Conservation (phyloP, 1,284 basidiomycete genomes). For the Sparassis latifolia region DNA sequence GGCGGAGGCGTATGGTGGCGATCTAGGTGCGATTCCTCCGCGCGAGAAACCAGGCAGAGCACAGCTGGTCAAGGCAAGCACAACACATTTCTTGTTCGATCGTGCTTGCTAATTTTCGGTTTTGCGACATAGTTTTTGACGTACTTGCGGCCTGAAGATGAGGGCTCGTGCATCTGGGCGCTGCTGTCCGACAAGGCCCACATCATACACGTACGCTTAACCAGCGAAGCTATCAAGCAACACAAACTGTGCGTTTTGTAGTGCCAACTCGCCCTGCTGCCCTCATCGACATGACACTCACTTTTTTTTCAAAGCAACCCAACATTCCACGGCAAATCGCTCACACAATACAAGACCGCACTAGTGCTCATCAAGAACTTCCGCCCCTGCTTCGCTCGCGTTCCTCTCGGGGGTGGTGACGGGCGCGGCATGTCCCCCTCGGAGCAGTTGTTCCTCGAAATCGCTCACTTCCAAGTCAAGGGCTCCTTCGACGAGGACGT, state of each 20-base stretch:
- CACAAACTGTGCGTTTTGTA: constrained; percentile 27
- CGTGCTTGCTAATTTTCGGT: not conserved
- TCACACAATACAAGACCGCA: constrained; percentile 29
- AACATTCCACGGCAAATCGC: constrained; percentile 12
- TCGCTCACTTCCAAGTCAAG: constrained; percentile 30
- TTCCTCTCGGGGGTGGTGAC: constrained; percentile 30
- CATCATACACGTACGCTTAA: constrained; percentile 34
- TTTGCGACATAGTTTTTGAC: constrained; percentile 25
- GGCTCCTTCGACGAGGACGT: constrained; percentile 35
- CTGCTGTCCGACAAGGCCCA: constrained; percentile 35
- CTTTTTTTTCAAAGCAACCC: constrained; percentile 6
- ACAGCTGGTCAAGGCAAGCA: constrained; percentile 46
- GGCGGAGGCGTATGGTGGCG: constrained; percentile 43
- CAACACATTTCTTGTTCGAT: not conserved
- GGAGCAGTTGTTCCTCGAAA: constrained; percentile 41
- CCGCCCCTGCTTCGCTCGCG: constrained; percentile 39
- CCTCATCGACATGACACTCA: not conserved
- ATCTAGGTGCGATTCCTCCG: constrained; percentile 29
- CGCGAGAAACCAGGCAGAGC: constrained; percentile 36
- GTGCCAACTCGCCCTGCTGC: not conserved
- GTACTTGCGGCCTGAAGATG: constrained; percentile 20
- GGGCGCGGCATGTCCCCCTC: constrained; percentile 27
- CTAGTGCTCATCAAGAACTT: constrained; percentile 36
- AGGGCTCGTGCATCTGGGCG: constrained; percentile 37
- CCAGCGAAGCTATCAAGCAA: constrained; percentile 26